Evolutionary conservation across 495 filamentous ascomycete genomes (phyloP), one percentile per base, ranked within the genome.

Genomic region (Daldinia decipiens): DNA sequence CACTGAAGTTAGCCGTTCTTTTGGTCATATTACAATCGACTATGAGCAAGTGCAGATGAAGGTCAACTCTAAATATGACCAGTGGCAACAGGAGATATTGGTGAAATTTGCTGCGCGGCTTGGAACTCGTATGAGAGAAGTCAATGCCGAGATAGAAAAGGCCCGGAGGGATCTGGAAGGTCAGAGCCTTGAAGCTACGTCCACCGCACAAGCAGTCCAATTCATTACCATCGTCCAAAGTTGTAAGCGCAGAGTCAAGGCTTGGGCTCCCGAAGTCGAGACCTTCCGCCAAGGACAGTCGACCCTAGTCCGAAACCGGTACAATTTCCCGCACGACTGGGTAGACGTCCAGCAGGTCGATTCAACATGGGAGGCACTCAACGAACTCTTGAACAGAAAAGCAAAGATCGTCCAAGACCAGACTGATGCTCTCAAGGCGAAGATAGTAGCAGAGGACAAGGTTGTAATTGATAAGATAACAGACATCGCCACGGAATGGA

Each of bases 151-250:
- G 63, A 89, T 98, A 65, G 92, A 95, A 74, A 91, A 92, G 80
- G 92, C 95, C 32, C 87, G 93, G 7, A 87, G 89, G 62, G 94
- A 97, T 74, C 82, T 99, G 21, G 96, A 99, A 78, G 89, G 89
- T 17, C 93, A 97, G 76, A 92, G 93, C 17, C 85, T 98, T 67
- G 93, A 97, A 75, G 93, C 93, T 38, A 93, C 92, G 17, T 97
- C 95, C 4, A 99, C 95, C 0, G 93, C 93, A 3, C 93, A 98
- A 77, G 96, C 96, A 12, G 96, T 99, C 13, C 92, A 94, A 29
- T 99, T 98, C 81, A 99, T 99, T 75, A 98, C 95, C 0, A 93
- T 93, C 60, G 95, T 99, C 9, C 96, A 99, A 79, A 92, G 91
- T 65, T 97, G 93, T 79, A 96, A 95, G 82, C 89, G 93, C 24